Percentiles rank a stretch among this genome's conserved stretches.
Conservation (phyloP, 2,329 filamentous ascomycete species). For the Penicillium sp. region DNA sequence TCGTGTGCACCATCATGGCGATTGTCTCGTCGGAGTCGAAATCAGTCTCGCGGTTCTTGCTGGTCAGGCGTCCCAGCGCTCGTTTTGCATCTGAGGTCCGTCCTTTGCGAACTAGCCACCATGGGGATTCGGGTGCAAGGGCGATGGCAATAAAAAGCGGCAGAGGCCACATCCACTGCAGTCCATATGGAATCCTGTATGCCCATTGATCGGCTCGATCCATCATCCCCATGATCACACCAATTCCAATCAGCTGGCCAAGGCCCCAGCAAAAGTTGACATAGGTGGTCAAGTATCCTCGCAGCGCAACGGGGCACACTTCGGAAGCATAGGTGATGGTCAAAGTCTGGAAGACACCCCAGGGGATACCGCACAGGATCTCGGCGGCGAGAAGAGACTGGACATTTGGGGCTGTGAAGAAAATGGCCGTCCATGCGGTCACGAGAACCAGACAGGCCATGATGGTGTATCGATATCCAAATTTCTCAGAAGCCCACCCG, state of each 20-base stretch:
- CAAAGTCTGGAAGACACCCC: conserved; percentile 50
- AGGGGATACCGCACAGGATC: conserved; percentile 49
- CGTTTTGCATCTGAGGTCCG: conserved; percentile 46
- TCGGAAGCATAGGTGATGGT: conserved; percentile 47
- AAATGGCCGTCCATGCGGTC: conserved; percentile 47
- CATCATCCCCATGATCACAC: conserved; percentile 48
- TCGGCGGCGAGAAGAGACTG: conserved; percentile 47
- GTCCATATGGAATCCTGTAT: conserved; percentile 49
- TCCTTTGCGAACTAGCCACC: conserved; percentile 49
- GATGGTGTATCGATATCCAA: conserved; percentile 50
- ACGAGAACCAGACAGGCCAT: conserved; percentile 45
- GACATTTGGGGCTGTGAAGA: conserved; percentile 49
- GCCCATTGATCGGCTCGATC: conserved; percentile 46
- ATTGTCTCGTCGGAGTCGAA: conserved; percentile 80
- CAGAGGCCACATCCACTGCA: conserved; percentile 53
- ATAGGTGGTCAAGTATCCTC: conserved; percentile 45
- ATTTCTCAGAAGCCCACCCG: conserved; percentile 48
- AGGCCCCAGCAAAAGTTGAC: conserved; percentile 47
- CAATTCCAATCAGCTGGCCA: conserved; percentile 49
- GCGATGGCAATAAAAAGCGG: conserved; percentile 46
- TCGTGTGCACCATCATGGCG: conserved; percentile 89
- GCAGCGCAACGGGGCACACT: conserved; percentile 44
- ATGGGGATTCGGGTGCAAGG: conserved; percentile 49
- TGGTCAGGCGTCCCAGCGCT: conserved; percentile 43
- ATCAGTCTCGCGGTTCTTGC: conserved; percentile 52